Percentiles rank a stretch among this genome's conserved stretches.
Conservation (phyloP, 495 filamentous ascomycete genomes). For the Aspergillus carlsbadensis region DNA sequence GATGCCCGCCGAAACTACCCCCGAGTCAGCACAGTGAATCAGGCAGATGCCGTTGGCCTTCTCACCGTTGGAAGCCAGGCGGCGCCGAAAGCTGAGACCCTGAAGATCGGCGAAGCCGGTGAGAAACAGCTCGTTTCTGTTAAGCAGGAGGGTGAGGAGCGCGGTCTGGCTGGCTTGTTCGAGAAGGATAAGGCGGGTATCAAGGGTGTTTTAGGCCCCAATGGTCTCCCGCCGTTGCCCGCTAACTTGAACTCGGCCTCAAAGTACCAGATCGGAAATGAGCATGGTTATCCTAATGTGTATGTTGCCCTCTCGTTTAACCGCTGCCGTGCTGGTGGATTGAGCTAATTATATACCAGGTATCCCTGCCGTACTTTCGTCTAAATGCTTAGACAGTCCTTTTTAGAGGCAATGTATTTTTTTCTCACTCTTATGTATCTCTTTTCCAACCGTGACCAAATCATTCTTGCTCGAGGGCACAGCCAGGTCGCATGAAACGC, state of each 20-base stretch:
- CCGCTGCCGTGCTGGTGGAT: background rate
- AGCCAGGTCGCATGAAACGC: no score
- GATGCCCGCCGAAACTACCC: slow-evolving; percentile 85
- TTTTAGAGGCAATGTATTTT: slow-evolving; percentile 8
- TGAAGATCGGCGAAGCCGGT: slow-evolving; percentile 80
- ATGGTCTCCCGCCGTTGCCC: slow-evolving; percentile 82
- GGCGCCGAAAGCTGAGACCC: slow-evolving; percentile 71
- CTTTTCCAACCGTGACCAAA: background rate
- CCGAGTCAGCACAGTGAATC: slow-evolving; percentile 72
- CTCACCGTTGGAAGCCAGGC: slow-evolving; percentile 81
- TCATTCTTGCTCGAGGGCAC: no score
- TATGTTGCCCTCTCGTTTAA: slow-evolving; percentile 27
- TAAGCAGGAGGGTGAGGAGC: slow-evolving; percentile 72
- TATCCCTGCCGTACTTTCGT: slow-evolving; percentile 56
- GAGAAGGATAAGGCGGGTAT: slow-evolving; percentile 64
- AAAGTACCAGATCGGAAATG: slow-evolving; percentile 44
- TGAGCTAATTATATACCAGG: slow-evolving; percentile 33
- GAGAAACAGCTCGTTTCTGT: slow-evolving; percentile 75
- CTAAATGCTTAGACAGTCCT: slow-evolving; percentile 25
- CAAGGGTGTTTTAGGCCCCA: slow-evolving; percentile 63
- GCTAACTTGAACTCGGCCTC: slow-evolving; percentile 55
- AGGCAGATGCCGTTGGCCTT: slow-evolving; percentile 82
- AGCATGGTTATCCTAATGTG: slow-evolving; percentile 52
- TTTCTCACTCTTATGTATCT: background rate
- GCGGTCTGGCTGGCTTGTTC: slow-evolving; percentile 68